Evolutionary conservation across 805 yeast species (phyloP).

Genomic region (Wickerhamiella spandovensis): DNA sequence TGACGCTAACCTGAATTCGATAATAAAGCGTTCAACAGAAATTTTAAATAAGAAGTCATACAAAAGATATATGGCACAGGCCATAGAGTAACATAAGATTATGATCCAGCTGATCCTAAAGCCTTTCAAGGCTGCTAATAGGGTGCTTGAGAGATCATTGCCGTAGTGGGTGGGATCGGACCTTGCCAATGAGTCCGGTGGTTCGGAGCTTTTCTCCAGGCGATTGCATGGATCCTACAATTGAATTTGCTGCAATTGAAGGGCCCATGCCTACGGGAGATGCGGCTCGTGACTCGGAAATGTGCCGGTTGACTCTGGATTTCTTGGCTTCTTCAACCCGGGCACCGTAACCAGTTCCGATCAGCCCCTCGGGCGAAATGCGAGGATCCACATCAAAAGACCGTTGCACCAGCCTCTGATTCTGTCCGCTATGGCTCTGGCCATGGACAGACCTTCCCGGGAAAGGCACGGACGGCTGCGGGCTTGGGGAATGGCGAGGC

Average conservation of each 20-base stretch:
- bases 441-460: background rate
- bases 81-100: too few relatives aligned
- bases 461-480: background rate
- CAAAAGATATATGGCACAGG: too few relatives aligned
- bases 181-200: background rate
- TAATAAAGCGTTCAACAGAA: background rate
- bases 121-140: too few relatives aligned
- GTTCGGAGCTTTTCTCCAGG: background rate
- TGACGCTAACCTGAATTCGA: conserved; percentile 11
- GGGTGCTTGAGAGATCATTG: too few relatives aligned
- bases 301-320: background rate
- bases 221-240: background rate
- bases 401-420: background rate
- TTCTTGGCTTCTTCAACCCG: background rate
- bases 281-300: background rate
- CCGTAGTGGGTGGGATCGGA: too few relatives aligned
- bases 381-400: background rate
- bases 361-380: background rate
- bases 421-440: background rate
- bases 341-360: background rate
- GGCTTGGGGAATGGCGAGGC: background rate
- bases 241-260: background rate
- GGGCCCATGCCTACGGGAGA: background rate
- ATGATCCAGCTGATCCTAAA: too few relatives aligned
- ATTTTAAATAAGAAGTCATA: background rate